Evolutionary conservation across 352 stramenopile genomes (phyloP), one percentile per base, ranked within the genome.

Genomic region (Globisporangium takayamanum): DNA sequence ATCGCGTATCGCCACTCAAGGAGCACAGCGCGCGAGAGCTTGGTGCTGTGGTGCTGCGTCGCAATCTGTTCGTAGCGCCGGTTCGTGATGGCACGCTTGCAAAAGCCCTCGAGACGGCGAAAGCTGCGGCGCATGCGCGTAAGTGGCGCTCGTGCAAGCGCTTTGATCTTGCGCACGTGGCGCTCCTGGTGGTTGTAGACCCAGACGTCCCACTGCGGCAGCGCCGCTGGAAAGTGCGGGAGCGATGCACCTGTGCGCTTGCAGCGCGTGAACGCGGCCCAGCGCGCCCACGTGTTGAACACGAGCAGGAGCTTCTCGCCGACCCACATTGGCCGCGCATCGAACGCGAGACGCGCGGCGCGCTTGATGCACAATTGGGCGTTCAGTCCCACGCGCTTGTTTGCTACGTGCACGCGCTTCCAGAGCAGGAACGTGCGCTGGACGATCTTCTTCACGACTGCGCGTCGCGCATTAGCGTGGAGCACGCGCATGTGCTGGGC

Each of bases 311-410:
- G 58, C 30, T 77, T 83, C 59, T 92, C 83, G 3, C 64, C 72
- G 1, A 70, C 62, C 83, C 83, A 92, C 22, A 76, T 66, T 5
- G 78, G 74, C 1, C 72, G 67, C 1, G 74, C 64, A 3, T 74
- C 66, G 30, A 90, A 87, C 3, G 80, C 80, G 54, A 90, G 64
- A 0, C 83, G 73, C 0, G 73, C 78, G 0, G 83, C 83, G 0
- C 80, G 80, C 50, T 88, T 89, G 36, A 92, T 70, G 58, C 78
- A 90, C 14, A 92, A 71, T 51, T 90, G 74, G 11, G 83, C 80
- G 33, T 90, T 84, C 3, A 90, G 60, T 0, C 61, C 73, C 0
- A 84, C 68, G 12, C 83, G 78, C 12, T 77, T 72, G 5, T 72
- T 64, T 0, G 68, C 57, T 26, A 69, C 52, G 50, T 89, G 78